Evolutionary conservation across 2,329 filamentous ascomycete genomes (phyloP).

Genomic region (Fusarium armeniacum): DNA sequence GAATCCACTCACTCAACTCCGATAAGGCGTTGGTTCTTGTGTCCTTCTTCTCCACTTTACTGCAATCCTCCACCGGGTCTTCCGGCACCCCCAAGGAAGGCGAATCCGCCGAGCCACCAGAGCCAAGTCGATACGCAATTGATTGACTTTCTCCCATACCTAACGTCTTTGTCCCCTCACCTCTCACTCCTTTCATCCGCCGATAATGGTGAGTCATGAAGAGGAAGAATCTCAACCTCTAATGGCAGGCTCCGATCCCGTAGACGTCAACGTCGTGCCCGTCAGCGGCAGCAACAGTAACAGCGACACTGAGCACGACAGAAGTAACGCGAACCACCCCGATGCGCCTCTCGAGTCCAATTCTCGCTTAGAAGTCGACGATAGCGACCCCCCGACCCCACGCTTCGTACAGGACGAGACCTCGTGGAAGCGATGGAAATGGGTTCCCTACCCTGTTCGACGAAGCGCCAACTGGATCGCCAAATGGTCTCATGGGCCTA

Average conservation of each 20-base stretch:
- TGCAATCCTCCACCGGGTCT: slow-evolving; percentile 30
- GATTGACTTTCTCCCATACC: slow-evolving; percentile 4
- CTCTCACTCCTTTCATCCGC: slow-evolving; percentile 10
- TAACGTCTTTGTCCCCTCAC: not conserved
- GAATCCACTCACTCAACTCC: not conserved
- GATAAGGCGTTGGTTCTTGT: slow-evolving; percentile 17
- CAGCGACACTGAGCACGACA: slow-evolving; percentile 22
- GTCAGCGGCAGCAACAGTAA: slow-evolving; percentile 33
- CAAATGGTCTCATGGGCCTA: slow-evolving; percentile 69
- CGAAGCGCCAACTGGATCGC: slow-evolving; percentile 59
- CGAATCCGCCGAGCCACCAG: slow-evolving; percentile 29
- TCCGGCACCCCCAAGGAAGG: slow-evolving; percentile 25
- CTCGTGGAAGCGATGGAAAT: slow-evolving; percentile 64
- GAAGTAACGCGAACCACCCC: slow-evolving; percentile 51
- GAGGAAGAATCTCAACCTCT: slow-evolving; percentile 58
- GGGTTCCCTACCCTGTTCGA: slow-evolving; percentile 70
- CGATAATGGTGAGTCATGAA: slow-evolving; percentile 51
- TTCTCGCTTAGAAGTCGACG: slow-evolving; percentile 62
- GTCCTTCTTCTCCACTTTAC: slow-evolving; percentile 31
- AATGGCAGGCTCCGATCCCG: slow-evolving; percentile 54
- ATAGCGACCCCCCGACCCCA: slow-evolving; percentile 63
- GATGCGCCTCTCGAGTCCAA: slow-evolving; percentile 59
- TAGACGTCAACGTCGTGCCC: slow-evolving; percentile 49
- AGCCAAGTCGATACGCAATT: slow-evolving; percentile 30
- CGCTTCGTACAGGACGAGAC: slow-evolving; percentile 71